phyloP scores from a whole-genome alignment of 140 eudicot species.

The Oenanthe javanica region DNA sequence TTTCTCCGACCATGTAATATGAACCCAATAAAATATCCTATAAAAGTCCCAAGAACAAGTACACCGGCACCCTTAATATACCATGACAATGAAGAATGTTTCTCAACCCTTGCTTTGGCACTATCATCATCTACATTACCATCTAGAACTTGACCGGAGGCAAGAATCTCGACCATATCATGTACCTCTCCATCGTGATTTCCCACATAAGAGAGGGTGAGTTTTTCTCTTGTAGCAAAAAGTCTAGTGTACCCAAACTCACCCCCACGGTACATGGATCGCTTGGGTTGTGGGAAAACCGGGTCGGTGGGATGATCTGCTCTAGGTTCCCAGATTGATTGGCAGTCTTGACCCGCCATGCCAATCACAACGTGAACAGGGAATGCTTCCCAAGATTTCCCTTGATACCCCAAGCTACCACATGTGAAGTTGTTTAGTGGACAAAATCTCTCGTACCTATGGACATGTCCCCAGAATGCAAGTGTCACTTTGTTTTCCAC shows the following conservation, averaged over 20 bases:
- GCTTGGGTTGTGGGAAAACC: conserved; percentile 69
- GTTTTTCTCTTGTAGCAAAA: conserved; percentile 53
- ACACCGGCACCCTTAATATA: conserved; percentile 44
- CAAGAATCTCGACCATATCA: conserved; percentile 71
- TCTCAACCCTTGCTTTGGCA: conserved; percentile 13
- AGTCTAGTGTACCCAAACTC: conserved; percentile 94
- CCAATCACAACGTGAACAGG: conserved; percentile 95
- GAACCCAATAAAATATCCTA: conserved; percentile 70
- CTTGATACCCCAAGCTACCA: conserved; percentile 43
- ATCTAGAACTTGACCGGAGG: conserved; percentile 61
- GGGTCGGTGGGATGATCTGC: conserved; percentile 53
- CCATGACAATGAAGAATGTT: conserved; percentile 30
- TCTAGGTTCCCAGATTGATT: conserved; percentile 84
- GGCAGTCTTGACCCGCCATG: conserved; percentile 97
- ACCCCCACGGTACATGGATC: conserved; percentile 75
- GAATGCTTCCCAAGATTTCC: conserved; percentile 28
- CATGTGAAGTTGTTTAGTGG: conserved; percentile 76
- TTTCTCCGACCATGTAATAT: conserved; percentile 49
- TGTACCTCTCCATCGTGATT: conserved; percentile 93
- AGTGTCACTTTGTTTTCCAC: conserved; percentile 73
- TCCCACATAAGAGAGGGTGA: conserved; percentile 74
- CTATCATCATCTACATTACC: conserved; percentile 6
- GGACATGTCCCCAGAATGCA: conserved; percentile 98
- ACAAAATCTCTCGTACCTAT: conserved; percentile 90
- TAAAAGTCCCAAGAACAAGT: conserved; percentile 44